Conservation (phyloP, 192 early-diverging fungal genomes). For the Rhizophlyctis rosea region DNA sequence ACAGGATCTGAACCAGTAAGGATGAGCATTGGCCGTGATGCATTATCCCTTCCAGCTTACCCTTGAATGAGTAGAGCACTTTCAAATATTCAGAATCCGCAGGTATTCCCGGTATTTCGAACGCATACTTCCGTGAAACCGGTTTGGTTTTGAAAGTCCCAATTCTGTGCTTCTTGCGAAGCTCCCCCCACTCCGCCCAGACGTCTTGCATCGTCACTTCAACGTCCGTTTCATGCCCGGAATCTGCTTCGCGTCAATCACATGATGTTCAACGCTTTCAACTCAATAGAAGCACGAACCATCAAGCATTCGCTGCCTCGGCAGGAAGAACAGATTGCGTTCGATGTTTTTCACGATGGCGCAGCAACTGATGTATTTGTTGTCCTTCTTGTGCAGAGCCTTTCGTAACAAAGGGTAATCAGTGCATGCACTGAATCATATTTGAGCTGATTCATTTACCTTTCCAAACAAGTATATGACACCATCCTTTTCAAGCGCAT, state of each 20-base stretch:
- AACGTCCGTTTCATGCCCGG: conserved; percentile 52
- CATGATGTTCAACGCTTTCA: neutral
- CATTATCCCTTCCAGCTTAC: neutral
- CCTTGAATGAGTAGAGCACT: conserved; percentile 69
- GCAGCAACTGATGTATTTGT: conserved; percentile 76
- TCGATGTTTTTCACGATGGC: conserved; percentile 72
- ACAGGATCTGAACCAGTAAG: conserved; percentile 47
- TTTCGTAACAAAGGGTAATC: conserved; percentile 16
- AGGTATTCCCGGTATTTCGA: conserved; percentile 83
- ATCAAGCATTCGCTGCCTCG: conserved; percentile 57
- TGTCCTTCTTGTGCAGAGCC: conserved; percentile 50
- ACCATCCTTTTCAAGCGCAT: conserved; percentile 82
- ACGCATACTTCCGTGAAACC: conserved; percentile 84
- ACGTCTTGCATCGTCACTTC: conserved; percentile 67
- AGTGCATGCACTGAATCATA: neutral
- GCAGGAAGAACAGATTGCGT: conserved; percentile 92
- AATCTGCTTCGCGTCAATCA: conserved; percentile 22
- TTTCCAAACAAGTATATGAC: conserved; percentile 91
- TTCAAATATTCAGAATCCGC: conserved; percentile 80
- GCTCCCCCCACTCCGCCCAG: conserved; percentile 66
- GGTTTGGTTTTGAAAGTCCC: conserved; percentile 53
- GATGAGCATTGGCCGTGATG: conserved; percentile 4
- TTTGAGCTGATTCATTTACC: conserved; percentile 31
- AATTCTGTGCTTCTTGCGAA: conserved; percentile 59
- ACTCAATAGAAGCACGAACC: conserved; percentile 22